These are phyloP conservation scores for Cucumis sativus DNA, from an alignment of 306 rosid genomes.

Conservation along the genomic window Cucumber_9930_V3 NC_026655.2:5064001-5064500, in stretches of 20 bases:
- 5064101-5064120: too few species aligned
- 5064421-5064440: background rate
- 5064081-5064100: background rate
- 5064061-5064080: background rate
- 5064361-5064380: too few species aligned
- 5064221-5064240: background rate
- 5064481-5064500: conserved; percentile 86
- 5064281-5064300: too few species aligned
- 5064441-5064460: background rate
- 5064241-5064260: background rate
- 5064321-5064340: too few species aligned
- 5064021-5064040: background rate
- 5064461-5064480: conserved; percentile 81
- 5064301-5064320: too few species aligned
- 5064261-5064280: too few species aligned
- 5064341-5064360: too few species aligned
- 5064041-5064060: background rate
- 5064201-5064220: background rate
- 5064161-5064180: too few species aligned
- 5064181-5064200: background rate
- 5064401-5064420: too few species aligned
- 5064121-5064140: too few species aligned
- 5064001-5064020: background rate
- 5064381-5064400: too few species aligned
- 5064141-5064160: too few species aligned